These are phyloP conservation scores for Solanum hybrid DNA, from an alignment of 305 asterid genomes.

Conservation along the genomic window DNA sequence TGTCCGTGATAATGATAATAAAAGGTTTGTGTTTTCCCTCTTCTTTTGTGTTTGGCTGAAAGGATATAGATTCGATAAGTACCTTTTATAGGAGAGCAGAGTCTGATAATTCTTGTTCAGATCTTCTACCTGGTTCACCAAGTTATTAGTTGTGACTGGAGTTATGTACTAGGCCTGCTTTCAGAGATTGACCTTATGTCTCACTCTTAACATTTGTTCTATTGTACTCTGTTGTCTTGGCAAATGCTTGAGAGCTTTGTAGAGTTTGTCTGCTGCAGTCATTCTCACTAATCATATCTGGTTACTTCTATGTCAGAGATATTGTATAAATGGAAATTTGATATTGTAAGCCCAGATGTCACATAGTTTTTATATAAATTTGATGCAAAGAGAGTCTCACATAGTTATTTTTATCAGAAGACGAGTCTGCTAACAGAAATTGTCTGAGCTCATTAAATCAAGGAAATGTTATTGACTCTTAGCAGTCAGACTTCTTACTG, in stretches of 20 bases:
- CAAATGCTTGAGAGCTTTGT: neutral
- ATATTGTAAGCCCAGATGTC: neutral
- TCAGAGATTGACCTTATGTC: neutral
- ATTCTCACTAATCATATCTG: neutral
- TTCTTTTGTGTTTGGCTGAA: constrained; percentile 1
- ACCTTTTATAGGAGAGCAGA: neutral
- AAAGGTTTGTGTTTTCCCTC: constrained; percentile 36
- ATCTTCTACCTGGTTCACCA: neutral
- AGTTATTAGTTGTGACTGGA: neutral
- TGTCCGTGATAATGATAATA: constrained; percentile 67
- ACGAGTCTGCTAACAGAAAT: neutral
- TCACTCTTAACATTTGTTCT: neutral
- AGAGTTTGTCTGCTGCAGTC: neutral
- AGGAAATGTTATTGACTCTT: neutral
- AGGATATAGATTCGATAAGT: neutral
- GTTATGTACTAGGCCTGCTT: neutral
- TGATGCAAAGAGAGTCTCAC: neutral
- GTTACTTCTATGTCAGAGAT: neutral
- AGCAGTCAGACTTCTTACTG: neutral
- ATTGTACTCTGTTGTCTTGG: neutral
- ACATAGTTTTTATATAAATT: neutral
- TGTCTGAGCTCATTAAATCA: neutral
- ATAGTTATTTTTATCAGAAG: neutral
- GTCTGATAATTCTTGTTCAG: neutral
- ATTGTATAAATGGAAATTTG: neutral